Base-by-base conservation (phyloP, 805 yeast species). In the Isabelozyma rhagii region DNA sequence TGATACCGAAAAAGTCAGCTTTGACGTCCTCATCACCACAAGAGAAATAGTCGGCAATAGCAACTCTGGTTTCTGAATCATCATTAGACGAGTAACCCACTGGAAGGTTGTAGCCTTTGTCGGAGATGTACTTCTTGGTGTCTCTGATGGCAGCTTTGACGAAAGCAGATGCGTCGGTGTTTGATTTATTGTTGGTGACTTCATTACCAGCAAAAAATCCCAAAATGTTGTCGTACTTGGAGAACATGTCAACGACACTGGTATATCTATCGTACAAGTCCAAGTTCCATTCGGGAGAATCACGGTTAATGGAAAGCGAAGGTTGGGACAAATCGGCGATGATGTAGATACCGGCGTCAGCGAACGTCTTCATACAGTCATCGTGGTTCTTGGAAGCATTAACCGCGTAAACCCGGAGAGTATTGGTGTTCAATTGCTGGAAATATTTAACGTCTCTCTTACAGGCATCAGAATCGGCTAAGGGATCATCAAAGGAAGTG, bases 401-500 rank as follows among this genome's bases (percentile, higher is more conserved):
- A 47, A 93, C 80, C 38, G 96, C 90, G 62, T 92, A 93, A 1
- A 93, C 96, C 61, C 98, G 80, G 50, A 93, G 73, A 10, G 86
- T 82, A 66, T 93, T 93, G 49, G 94, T 81, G 47, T 82, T 80
- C 46, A 92, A 77, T 52, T 83, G 75, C 50, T 72, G 66, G 51
- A 91, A 75, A 63, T 85, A 85, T 14, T 91, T 89, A 52, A 92
- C 77, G 62, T 93, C 98, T 62, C 97, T 79, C 55, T 81, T 66
- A 72, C 98, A 93, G 3, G 84, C 72, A 3, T 64, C 70, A 10
- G 77, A 71, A 61, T 89, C 87, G 4, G 90, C 87, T 59, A 93
- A 75, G 1, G 97, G 96, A 69, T 93, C 97, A 43, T 80, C 76
- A 54, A 74, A 79, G 10, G 65, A 56, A 21, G 61, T 51, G n/a